These are phyloP conservation scores for Castanea crenata DNA, from an alignment of 306 rosid genomes.

Conservation along the genomic window DNA sequence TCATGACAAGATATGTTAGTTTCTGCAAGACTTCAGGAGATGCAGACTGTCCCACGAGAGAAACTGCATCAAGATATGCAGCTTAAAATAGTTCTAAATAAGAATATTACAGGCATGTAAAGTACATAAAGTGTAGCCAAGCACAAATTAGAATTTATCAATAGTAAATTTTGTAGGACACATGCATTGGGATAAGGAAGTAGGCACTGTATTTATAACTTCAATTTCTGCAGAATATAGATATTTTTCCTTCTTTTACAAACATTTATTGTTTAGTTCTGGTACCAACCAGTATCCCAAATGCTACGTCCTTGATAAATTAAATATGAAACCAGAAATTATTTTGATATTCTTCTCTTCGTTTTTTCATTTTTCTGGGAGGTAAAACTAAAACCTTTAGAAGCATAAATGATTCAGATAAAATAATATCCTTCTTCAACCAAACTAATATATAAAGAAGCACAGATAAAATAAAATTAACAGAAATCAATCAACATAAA, in stretches of 20 bases:
- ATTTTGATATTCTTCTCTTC: too few species aligned
- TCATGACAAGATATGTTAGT: conserved; percentile 72
- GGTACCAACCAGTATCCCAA: not conserved
- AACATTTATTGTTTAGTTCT: not conserved
- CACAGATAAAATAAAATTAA: not conserved
- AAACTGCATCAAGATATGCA: conserved; percentile 38
- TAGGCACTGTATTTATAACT: not conserved
- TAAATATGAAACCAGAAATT: too few species aligned
- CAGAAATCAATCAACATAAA: not conserved
- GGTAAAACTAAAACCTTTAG: not conserved
- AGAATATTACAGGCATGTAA: not conserved
- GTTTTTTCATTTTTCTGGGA: too few species aligned
- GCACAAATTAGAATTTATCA: not conserved
- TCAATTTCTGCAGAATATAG: not conserved
- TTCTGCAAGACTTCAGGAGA: conserved; percentile 87
- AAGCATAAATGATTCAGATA: not conserved
- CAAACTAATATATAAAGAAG: not conserved
- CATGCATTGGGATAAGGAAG: too few species aligned
- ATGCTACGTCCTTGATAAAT: too few species aligned
- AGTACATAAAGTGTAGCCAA: not conserved
- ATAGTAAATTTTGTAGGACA: too few species aligned
- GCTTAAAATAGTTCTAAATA: not conserved
- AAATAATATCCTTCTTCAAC: not conserved
- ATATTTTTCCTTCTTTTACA: too few species aligned
- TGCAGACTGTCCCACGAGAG: conserved; percentile 92